Base-by-base conservation (phyloP, 1,139 yeast species). In the Saccharomyces pastorianus region DNA sequence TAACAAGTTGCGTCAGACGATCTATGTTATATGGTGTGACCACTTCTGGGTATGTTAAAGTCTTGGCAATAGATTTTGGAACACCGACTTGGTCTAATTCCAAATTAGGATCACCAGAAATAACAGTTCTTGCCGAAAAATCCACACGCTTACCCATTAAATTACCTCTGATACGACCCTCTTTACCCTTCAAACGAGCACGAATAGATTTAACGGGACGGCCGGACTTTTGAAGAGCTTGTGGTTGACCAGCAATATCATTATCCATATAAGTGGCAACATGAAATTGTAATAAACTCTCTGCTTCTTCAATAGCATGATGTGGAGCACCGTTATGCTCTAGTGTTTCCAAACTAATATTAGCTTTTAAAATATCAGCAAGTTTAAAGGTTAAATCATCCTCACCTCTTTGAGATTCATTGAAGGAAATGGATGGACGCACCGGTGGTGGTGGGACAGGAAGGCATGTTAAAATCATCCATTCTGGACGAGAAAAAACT, bases 401-500 rank as follows among this genome's bases (percentile, higher is more conserved):
- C 71, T 95, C 99, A 65, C 99, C 97, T 75, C 99, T 84, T 55
- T 96, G 96, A n/a, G 97, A 89, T 68, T 95, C 99, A 64, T 93
- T 93, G 66, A 93, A 91, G 2, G 99, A 96, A 75, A 95, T 93
- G 46, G 96, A 88, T 17, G 99, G 99, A 73, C 99, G 86, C 38
- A 95, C 99, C 38, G 98, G 98, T 56, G 99, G 99, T 53, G 99
- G 99, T 48, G 99, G 99, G n/a, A 95, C 99, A 1, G 99, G 99
- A 65, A 95, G 78, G 17, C 93, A 98, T 2, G 99, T 91, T 61
- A 95, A 82, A 60, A 95, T 80, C 85, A 95, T 84, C 99, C 99
- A 95, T 72, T 95, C 99, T 1, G 99, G 99, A 68, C 99, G 84
- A 1, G 99, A 96, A 67, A 89, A 93, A 68, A 93, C 98, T 69